Base-by-base conservation (phyloP, 305 asterid genomes). In the Fraxinus paxiana region DNA sequence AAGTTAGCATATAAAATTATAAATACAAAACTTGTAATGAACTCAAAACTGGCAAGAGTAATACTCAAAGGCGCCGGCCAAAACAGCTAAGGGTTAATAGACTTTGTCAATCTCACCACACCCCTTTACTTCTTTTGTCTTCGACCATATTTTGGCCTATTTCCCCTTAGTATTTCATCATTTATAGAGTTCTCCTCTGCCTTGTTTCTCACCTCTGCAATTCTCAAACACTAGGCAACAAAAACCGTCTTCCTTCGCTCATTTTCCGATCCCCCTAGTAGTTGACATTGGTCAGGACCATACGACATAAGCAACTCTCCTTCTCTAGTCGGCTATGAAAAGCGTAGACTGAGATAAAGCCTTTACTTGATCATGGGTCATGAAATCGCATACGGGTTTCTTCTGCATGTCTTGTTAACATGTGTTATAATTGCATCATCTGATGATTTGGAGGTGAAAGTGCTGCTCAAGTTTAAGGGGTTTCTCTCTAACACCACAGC, bases 401-500 rank as follows among this genome's bases (percentile, higher is more conserved):
- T 79, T 22, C 30, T 76, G 65, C 20, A 77, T 31, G 3, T 78
- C 5, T 17, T 81, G 26, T 28, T 59, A 4, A 26, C 72, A 15
- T 2, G 37, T 5, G 20, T 13, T 41, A 15, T 56, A 5, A 31
- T 48, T 0, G 35, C 22, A 0, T 84, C 41, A 2, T 59, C 75
- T 15, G 54, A 31, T 18, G 70, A 51, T 48, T 7, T 75, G 2
- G 79, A 78, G 26, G 65, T 48, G 6, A 28, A 6, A 10, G 22
- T 70, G 15, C 86, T 85, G n/a, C 48, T 87, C 2, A 78, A 73
- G 2, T 0, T 13, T 54, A 86, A 6, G 85, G 84, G 0, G 13
- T 35, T 2, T 51, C 79, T 87, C 15, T 0, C 46, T 6, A 85
- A 84, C 6, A 30, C 85, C 31, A 73, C 81, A 1, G 70, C 59